phyloP scores from a whole-genome alignment of 2,329 filamentous ascomycete species.

The Trichoderma sp. region DNA sequence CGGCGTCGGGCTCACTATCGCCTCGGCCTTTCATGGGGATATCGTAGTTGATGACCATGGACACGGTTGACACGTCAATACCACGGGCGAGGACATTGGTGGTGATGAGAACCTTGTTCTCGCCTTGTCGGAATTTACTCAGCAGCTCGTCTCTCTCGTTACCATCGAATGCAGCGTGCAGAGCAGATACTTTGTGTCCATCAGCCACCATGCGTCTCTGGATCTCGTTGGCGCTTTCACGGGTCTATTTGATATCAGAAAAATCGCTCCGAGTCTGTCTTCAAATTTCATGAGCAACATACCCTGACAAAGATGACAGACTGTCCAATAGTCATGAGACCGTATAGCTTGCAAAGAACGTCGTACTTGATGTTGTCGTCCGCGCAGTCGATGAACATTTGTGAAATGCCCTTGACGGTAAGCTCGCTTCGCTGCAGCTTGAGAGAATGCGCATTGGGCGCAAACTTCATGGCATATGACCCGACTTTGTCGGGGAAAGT shows the following conservation, averaged over 20 bases:
- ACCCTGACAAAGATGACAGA: constrained; percentile 98
- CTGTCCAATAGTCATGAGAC: constrained; percentile 92
- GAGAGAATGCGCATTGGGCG: constrained; percentile 83
- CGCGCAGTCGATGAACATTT: constrained; percentile 95
- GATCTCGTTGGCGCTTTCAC: constrained; percentile 83
- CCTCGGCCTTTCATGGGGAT: constrained; percentile 75
- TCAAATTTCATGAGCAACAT: constrained; percentile 29
- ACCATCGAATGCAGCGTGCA: constrained; percentile 88
- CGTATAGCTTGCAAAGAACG: constrained; percentile 89
- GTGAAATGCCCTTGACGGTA: constrained; percentile 95
- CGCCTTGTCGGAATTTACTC: constrained; percentile 81
- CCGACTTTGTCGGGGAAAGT: constrained; percentile 88
- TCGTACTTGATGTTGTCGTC: constrained; percentile 83
- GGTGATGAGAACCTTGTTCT: constrained; percentile 94
- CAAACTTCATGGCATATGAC: constrained; percentile 80
- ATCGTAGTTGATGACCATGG: constrained; percentile 98
- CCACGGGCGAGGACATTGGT: constrained; percentile 96
- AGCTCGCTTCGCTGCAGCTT: constrained; percentile 88
- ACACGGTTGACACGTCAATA: constrained; percentile 89
- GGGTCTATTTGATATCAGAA: constrained; percentile 60
- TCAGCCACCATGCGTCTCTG: constrained; percentile 83
- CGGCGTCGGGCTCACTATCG: constrained; percentile 83
- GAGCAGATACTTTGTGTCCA: constrained; percentile 86
- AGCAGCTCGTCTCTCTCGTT: constrained; percentile 81
- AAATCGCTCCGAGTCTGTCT: neutral